phyloP scores from a whole-genome alignment of 768 basidiomycete species.

The Russula sp. region DNA sequence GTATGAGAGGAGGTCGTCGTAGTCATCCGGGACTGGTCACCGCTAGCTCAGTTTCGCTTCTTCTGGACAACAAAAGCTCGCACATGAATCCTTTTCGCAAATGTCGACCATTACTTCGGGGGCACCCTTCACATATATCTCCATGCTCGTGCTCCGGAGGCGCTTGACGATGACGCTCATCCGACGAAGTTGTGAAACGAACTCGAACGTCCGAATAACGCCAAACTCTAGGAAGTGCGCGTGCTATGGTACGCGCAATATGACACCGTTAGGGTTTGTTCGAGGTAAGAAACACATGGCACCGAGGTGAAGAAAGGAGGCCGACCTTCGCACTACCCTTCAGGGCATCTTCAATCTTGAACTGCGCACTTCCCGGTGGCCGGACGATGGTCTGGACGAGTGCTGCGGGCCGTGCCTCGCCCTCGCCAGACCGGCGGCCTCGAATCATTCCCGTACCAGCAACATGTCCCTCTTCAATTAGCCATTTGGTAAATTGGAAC shows the following conservation, averaged over 20 bases:
- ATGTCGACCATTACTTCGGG: slow-evolving; percentile 97
- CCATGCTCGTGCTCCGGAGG: slow-evolving; percentile 91
- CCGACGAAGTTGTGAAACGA: slow-evolving; percentile 84
- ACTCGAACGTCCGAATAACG: slow-evolving; percentile 94
- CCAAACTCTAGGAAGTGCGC: slow-evolving; percentile 97
- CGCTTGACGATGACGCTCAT: slow-evolving; percentile 99
- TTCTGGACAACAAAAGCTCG: slow-evolving; percentile 31
- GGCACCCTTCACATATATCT: slow-evolving; percentile 98
- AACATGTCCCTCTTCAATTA: slow-evolving; percentile 82
- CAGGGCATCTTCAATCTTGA: slow-evolving; percentile 89
- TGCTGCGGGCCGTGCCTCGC: slow-evolving; percentile 59
- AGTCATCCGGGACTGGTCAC: slow-evolving; percentile 82
- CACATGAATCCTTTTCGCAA: slow-evolving; percentile 88
- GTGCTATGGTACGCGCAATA: slow-evolving; percentile 46
- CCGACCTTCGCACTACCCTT: slow-evolving; percentile 73
- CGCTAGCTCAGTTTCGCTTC: background rate
- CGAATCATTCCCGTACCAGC: slow-evolving; percentile 69
- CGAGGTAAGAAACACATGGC: background rate
- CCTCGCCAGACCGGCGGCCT: slow-evolving; percentile 49
- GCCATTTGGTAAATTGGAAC: slow-evolving; percentile 97
- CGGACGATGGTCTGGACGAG: slow-evolving; percentile 95
- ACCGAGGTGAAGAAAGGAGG: background rate
- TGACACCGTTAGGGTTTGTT: slow-evolving; percentile 12
- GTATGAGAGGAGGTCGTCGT: slow-evolving; percentile 92
- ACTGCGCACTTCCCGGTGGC: slow-evolving; percentile 88